Evolutionary conservation across 768 basidiomycete species (phyloP), one percentile per base, ranked within the genome.

Genomic region (Suillus lakei): DNA sequence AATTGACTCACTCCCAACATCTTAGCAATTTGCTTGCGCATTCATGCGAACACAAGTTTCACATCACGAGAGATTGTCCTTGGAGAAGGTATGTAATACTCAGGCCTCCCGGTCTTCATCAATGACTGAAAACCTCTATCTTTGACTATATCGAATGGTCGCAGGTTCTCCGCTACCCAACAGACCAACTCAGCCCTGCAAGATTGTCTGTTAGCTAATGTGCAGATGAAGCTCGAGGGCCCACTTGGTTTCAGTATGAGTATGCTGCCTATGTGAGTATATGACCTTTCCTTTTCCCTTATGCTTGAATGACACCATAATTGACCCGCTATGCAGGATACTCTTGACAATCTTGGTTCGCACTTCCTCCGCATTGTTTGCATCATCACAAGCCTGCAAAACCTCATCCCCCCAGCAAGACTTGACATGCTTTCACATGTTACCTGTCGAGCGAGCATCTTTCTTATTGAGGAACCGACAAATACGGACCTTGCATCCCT

Each of bases 61-160:
- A 59, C 56, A 34, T 59, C 56, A 34, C 9, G 21, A 5, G 56
- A 59, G n/a, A 59, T 41, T 15, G 34, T 59, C 0, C 63, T 30
- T 2, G 69, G 66, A 0, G 73, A 78, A 0, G 81, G 80, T 50
- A 83, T 55, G 58, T 78, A 76, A 26, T 76, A 70, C 16, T 73
- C 70, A 0, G 76, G 81, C 7, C 76, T 63, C 0, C 80, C 75
- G 0, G 77, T 78, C 55, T 74, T 77, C 74, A 80, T 79, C 10
- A 79, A 64, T 18, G n/a, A 66, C 13, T 64, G 36, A 55, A 77
- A 82, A 0, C 72, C 78, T 0, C 67, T 63, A 62, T n/a, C 79
- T 28, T 77, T 69, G 10, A 80, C 74, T 38, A 81, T 79, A 1
- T 56, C 69, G 61, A 79, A 78, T 0, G 79, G 79, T 0, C 73